Evolutionary conservation across 1,139 yeast genomes (phyloP), one percentile per base, ranked within the genome.

Genomic region (Taphrina betulina): DNA sequence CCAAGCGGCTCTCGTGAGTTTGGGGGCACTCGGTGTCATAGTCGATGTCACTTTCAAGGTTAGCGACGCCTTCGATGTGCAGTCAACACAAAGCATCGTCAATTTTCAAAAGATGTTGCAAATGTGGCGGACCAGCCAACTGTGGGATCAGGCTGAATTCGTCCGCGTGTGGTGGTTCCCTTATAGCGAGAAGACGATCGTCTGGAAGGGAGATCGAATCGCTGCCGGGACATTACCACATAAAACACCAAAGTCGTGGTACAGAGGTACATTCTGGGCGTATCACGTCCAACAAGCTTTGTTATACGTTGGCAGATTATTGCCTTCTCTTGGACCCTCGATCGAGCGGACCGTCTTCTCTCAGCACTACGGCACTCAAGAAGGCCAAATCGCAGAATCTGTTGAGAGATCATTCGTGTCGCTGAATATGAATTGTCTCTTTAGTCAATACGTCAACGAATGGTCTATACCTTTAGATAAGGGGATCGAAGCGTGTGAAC

Each of bases 101-200:
- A 74, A 81, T 35, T 88, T 90, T 66, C 84, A 83, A 29, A 79
- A 88, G 5, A 73, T 90, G 46, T 69, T 89, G 63, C 74, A 75
- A 16, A 72, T 78, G 65, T 81, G 94, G 89, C 82, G 81, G 59
- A 74, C 76, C 14, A 20, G 48, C 7, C 7, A 28, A 36, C 71
- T 90, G 42, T 92, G 97, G 96, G 80, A 87, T 5, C 82, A 87
- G 54, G 78, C 90, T n/a, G 98, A 92, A 71, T 92, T 82, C 65
- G 83, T 88, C 43, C 79, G 97, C 62, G 80, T 89, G 51, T 92
- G 97, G 97, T 92, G 98, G 97, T 92, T 86, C 70, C 98, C 98
- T 0, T 92, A 92, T 69, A 78, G 94, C 20, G 80, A 80, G 57
- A 83, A 83, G 65, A 87, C 95, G 72, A 82, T 89, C 33, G 73